Base-by-base conservation (phyloP, 805 yeast genomes). In the Pichia occidentalis region DNA sequence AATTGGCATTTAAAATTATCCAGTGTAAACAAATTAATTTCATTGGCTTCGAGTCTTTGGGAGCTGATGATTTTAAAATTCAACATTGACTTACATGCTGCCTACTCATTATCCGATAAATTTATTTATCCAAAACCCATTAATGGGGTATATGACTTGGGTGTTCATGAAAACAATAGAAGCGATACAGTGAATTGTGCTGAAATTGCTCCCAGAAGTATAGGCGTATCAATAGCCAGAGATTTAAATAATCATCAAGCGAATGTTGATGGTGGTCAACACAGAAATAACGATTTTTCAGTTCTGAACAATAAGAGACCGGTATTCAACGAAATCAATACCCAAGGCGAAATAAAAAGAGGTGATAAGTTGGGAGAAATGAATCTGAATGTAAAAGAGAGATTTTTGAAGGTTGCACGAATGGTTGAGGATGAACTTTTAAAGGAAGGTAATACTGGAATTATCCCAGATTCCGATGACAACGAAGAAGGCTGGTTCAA, bases 1-100 rank as follows among this genome's bases (percentile, higher is more conserved):
- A 44, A 52, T 20, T 54, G 59, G 59, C 45, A 44, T 32, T 39
- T 44, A n/a, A 52, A 49, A 27, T 29, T 52, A 16, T 46, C 53
- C 8, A 49, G 55, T 24, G 43, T 54, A 19, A 50, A 47, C 20
- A 53, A 49, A 29, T 32, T 51, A 23, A 43, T 53, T 8, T 34
- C 45, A 8, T 40, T 53, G 5, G 44, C 53, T 11, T 36, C 47
- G 14, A 46, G 45, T 29, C 16, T 53, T 12, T 55, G 59, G 59
- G 26, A 39, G 19, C 33, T 54, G 29, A 46, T 53, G 40, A 46
- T 52, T 26, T 28, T 47, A 17, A 51, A 49, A 24, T 45, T 37
- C 24, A 29, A 36, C 8, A 24, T 54, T 17, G 43, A 47, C 26
- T 26, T 42, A 19, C 19, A 31, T n/a, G 14, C 28, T 13, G 32